Conservation (phyloP, 2,329 filamentous ascomycete genomes). For the Trichoderma sp. region DNA sequence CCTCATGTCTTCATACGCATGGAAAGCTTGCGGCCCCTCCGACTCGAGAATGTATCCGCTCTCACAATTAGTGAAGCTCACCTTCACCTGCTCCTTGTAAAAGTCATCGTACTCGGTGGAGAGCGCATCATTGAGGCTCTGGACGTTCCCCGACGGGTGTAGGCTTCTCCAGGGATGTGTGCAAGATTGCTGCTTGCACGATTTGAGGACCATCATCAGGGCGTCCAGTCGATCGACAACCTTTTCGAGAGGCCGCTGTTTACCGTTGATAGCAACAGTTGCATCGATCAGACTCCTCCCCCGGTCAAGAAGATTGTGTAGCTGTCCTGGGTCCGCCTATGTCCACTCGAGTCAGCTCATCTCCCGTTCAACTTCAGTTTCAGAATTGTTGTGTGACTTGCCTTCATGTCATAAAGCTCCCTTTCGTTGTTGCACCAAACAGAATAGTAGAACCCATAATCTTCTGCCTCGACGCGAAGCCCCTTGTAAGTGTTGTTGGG, state of each 20-base stretch:
- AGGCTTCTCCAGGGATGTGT: conserved; percentile 59
- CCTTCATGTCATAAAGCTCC: conserved; percentile 65
- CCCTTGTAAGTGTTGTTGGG: conserved; percentile 63
- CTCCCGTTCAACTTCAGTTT: background rate
- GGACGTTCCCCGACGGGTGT: conserved; percentile 56
- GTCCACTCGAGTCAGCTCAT: conserved; percentile 12
- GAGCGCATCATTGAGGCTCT: conserved; percentile 55
- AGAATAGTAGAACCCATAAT: conserved; percentile 65
- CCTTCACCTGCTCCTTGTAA: conserved; percentile 50
- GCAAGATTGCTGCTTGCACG: conserved; percentile 58
- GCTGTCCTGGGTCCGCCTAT: conserved; percentile 56
- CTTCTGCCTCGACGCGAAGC: conserved; percentile 54
- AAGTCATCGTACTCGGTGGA: conserved; percentile 52
- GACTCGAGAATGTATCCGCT: conserved; percentile 55
- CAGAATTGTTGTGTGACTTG: conserved; percentile 16
- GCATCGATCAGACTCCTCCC: conserved; percentile 33
- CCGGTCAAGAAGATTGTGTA: conserved; percentile 46
- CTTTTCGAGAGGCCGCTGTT: conserved; percentile 39
- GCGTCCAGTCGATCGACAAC: conserved; percentile 55
- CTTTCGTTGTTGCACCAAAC: conserved; percentile 71
- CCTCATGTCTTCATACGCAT: background rate
- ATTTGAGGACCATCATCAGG: conserved; percentile 62
- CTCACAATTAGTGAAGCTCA: conserved; percentile 57
- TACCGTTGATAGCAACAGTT: conserved; percentile 36
- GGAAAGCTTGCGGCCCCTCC: conserved; percentile 53